Evolutionary conservation across 139 green algal species (phyloP), one percentile per base, ranked within the genome.

Genomic region (Tetradesmus obliquus): DNA sequence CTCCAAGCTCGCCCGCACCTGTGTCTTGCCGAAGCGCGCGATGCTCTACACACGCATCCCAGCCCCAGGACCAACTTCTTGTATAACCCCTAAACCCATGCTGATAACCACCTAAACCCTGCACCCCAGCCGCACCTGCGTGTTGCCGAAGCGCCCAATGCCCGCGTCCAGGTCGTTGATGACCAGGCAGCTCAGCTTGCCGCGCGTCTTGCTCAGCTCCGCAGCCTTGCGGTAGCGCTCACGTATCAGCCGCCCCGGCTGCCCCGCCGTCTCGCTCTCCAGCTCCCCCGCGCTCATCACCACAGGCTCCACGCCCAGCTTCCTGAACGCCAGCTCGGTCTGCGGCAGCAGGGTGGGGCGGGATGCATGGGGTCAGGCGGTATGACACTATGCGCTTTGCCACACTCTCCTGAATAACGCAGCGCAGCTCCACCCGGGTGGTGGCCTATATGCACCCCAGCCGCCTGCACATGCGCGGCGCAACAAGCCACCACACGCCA

Each of bases 121-220:
- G 57, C 57, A 17, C 66, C 66, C 66, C 1, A 3, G 3, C 15
- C 91, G 0, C 84, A 97, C 96, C 94, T 98, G 96, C 8, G 95
- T 97, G 91, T 98, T 95, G 9, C 94, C 92, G 91, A 97, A 97
- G 88, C 95, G 92, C 12, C 96, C 97, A 15, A 98, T 84, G n/a
- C 97, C 97, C 0, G 97, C 97, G 89, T 99, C 97, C 55, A 99
- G 93, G 92, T 99, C 97, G 91, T 99, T 98, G 93, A 99, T 99
- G 12, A 99, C 62, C 69, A 99, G 95, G 90, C 92, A 96, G n/a
- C 88, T 95, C 91, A 99, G 93, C 93, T 96, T 97, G 86, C 97
- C 97, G 24, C 94, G 94, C 32, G 96, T 94, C 85, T 95, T 96
- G 66, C 79, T 91, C 92, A 97, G 87, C 91, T 98, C 95, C 9